Percentiles rank a stretch among this genome's conserved stretches.
These are phyloP conservation scores for Talaromyces stipitatus DNA, from an alignment of 495 filamentous ascomycete species.

Conservation along the genomic window DNA sequence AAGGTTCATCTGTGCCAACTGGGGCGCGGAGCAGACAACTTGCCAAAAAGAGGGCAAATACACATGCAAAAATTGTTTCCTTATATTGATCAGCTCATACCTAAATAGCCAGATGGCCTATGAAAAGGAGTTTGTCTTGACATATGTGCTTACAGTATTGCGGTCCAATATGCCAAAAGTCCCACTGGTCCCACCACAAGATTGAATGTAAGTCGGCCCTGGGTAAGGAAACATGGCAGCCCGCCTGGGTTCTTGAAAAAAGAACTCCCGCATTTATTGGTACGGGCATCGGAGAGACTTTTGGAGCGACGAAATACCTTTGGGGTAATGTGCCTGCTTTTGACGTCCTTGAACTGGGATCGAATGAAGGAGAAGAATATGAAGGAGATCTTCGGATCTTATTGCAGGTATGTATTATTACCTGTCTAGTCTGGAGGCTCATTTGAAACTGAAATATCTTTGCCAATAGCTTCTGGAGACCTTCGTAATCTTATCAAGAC, in stretches of 20 bases:
- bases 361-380: slow-evolving; percentile 33
- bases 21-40: background rate
- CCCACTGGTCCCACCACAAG: slow-evolving; percentile 11
- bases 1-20: slow-evolving; percentile 1
- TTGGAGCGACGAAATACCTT: slow-evolving; percentile 19
- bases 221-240: slow-evolving; percentile 10
- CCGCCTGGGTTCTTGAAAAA: slow-evolving; percentile 9
- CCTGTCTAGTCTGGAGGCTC: background rate
- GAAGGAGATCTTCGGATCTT: slow-evolving; percentile 21
- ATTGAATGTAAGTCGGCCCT: slow-evolving; percentile 8
- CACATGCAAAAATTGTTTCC: background rate
- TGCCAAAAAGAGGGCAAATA: background rate
- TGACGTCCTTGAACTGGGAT: slow-evolving; percentile 30
- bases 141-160: background rate
- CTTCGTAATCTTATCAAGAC: slow-evolving; percentile 36
- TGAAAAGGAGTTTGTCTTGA: background rate
- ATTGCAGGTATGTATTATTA: slow-evolving; percentile 24
- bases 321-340: slow-evolving; percentile 38
- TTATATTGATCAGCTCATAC: background rate
- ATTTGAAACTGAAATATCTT: background rate
- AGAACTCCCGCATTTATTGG: slow-evolving; percentile 8
- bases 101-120: background rate
- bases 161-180: slow-evolving; percentile 8
- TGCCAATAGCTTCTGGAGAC: slow-evolving; percentile 36
- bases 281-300: background rate